These are phyloP conservation scores for Cyclotella kingstonii DNA, from an alignment of 108 stramenopile genomes.

Conservation along the genomic window DNA sequence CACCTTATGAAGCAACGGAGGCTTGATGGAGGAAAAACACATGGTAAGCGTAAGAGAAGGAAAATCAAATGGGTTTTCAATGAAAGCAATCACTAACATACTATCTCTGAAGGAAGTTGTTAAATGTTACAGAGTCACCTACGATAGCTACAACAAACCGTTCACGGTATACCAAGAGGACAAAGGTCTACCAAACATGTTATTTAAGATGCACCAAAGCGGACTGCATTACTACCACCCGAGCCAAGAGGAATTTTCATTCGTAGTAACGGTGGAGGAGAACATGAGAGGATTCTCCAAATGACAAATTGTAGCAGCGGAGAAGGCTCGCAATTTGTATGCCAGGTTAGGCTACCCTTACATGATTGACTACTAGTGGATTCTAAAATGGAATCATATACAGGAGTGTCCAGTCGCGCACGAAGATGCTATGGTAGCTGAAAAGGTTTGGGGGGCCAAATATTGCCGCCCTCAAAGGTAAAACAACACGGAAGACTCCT, in stretches of 20 bases:
- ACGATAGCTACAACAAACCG: conserved; percentile 8
- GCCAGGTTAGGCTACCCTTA: too few relatives aligned
- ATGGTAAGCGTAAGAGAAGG: background rate
- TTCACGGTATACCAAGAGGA: conserved; percentile 10
- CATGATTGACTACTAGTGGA: too few relatives aligned
- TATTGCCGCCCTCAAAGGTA: too few relatives aligned
- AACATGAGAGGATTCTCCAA: conserved; percentile 10
- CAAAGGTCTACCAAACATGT: conserved; percentile 11
- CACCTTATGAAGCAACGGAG: background rate
- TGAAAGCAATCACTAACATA: conserved; percentile 15
- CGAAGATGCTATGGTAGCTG: too few relatives aligned
- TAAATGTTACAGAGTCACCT: conserved; percentile 6
- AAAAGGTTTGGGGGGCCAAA: too few relatives aligned
- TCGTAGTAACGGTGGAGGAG: conserved; percentile 5
- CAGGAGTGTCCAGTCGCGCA: too few relatives aligned
- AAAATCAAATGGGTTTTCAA: conserved; percentile 3
- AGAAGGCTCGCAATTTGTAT: conserved; percentile 3
- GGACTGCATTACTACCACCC: conserved; percentile 17
- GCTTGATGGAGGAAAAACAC: background rate
- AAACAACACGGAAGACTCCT: too few relatives aligned
- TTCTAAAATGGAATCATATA: too few relatives aligned
- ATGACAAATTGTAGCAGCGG: conserved; percentile 14
- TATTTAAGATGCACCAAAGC: conserved; percentile 14
- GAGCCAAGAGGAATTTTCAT: background rate
- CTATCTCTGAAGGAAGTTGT: conserved; percentile 6